Evolutionary conservation across 2,329 filamentous ascomycete genomes (phyloP), one percentile per base, ranked within the genome.

Genomic region (Epichloe typhina): DNA sequence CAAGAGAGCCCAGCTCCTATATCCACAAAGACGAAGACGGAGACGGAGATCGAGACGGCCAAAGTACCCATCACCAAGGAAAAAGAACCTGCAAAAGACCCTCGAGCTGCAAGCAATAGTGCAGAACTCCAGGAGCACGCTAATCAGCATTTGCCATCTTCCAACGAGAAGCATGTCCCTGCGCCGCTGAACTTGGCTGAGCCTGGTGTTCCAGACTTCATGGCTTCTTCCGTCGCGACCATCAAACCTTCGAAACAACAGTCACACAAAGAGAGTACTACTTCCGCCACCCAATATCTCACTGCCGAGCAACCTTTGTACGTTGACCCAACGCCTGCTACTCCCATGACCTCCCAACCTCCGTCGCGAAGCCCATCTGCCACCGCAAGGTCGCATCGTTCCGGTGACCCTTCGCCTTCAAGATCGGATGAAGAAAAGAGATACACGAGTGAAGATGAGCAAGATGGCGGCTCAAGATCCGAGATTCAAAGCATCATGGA

Each of bases 401-500:
- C 68, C 46, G 59, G 68, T 21, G 72, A 72, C 31, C 64, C 64
- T 33, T 82, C 79, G 5, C 78, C 77, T 4, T 74, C 75, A 2
- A 69, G 73, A 52, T 78, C 77, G 19, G 80, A 84, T 48, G 79
- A 82, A 47, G 79, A 82, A 47, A 77, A 73, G 57, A 69, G 68
- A 53, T 75, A 74, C 50, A 57, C 72, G 37, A 82, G 75, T 58
- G 81, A 83, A 60, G 80, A 82, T 60, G 76, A 80, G 50, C 77
- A 79, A 21, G 82, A 89, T 46, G 78, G 79, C 47, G 81, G 80
- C 48, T 88, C 86, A 1, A 80, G 81, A 53, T 83, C 84, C 5
- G 93, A 98, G 69, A 96, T 98, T 53, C 88, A 96, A 68, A 95
- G 79, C 63, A 97, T 98, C 64, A 97, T 98, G 88, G 88, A 88